Base-by-base conservation (phyloP, 2,329 filamentous ascomycete genomes). In the Microcera coccophila region DNA sequence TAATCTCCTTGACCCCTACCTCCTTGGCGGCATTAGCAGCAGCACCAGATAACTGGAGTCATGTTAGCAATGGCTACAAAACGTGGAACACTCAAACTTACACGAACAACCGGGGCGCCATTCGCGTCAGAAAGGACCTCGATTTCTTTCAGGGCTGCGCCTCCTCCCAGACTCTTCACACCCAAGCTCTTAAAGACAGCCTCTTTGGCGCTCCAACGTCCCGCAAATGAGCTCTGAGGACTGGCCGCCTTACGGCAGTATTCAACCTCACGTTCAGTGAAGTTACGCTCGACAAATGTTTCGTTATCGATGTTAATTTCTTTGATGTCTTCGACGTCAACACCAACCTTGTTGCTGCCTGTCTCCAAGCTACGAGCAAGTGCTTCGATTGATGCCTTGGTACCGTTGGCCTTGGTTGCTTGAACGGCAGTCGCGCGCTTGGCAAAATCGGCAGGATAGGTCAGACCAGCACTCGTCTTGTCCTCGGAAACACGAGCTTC, bases 151-250 rank as follows among this genome's bases (percentile, higher is more conserved):
- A 98, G 68, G n/a, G 89, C 77, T 46, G 93, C 91, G 53, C 94
- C 93, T 9, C 86, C 90, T 48, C 93, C 93, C 69, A 87, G 84
- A 67, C 90, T 85, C 55, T 78, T 72, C 11, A 97, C 90, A 54
- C 90, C 90, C 12, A 98, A 76, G 28, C 87, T 90, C 80, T 98
- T 98, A 78, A 98, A 98, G 1, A 98, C 90, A 20, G 93, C 93
- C 71, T 98, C 93, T 74, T 98, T 98, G 26, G 93, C 93, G 59
- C 85, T 91, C 93, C 93, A 98, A 55, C 90, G 83, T 38, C 93
- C 93, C 4, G 91, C 89, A 68, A 96, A 98, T 39, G 89, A 94
- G 53, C 90, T 87, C 62, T 89, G 88, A 1, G 90, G 87, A 62
- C 79, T 84, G 5, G 89, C 72, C 14, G 88, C 84, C 61, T 84